Conservation (phyloP, 441 rosid genomes). For the Sinapis alba region DNA sequence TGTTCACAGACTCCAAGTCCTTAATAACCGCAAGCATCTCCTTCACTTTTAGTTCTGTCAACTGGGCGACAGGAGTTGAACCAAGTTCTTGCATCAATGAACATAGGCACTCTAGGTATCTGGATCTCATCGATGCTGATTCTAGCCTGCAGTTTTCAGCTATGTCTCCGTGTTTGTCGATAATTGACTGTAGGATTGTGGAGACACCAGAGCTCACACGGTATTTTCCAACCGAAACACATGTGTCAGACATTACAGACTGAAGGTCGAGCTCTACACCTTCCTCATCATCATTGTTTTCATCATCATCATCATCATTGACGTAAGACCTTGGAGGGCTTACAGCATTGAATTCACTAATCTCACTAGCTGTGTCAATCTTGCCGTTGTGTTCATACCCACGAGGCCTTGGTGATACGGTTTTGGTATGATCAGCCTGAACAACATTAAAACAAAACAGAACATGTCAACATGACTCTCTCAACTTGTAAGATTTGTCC, state of each 20-base stretch:
- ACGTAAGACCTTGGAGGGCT: conserved; percentile 41
- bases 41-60: conserved; percentile 58
- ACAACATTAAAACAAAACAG: conserved; percentile 2
- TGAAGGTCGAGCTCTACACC: conserved; percentile 51
- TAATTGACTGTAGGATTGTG: conserved; percentile 48
- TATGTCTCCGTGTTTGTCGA: conserved; percentile 70
- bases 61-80: conserved; percentile 44
- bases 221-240: conserved; percentile 70
- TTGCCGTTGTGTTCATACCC: conserved; percentile 26
- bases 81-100: conserved; percentile 70
- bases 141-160: conserved; percentile 61
- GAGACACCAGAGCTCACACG: conserved; percentile 53
- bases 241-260: conserved; percentile 64
- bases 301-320: conserved; percentile 38
- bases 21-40: conserved; percentile 72
- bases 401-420: conserved; percentile 32
- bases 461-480: conserved; percentile 9
- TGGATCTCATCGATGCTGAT: conserved; percentile 63
- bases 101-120: conserved; percentile 74
- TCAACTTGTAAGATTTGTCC: background rate
- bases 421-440: conserved; percentile 38
- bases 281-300: conserved; percentile 16
- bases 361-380: conserved; percentile 28
- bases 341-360: conserved; percentile 44
- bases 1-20: conserved; percentile 68